Base-by-base conservation (phyloP, 768 basidiomycete genomes). In the Xanthoconium stramineum region DNA sequence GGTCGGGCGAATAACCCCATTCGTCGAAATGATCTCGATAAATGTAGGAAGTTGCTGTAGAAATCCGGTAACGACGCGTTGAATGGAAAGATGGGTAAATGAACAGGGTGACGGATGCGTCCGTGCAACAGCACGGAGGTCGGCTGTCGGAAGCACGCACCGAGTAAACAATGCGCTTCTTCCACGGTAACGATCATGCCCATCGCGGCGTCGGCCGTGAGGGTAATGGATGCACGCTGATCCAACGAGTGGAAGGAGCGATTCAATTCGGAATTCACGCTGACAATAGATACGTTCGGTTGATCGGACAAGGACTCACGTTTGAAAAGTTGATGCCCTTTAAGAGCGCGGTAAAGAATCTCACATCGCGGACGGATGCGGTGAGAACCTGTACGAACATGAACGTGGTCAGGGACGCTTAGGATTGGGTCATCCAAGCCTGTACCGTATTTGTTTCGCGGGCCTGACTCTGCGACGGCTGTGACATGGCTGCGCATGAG, bases 141-240 rank as follows among this genome's bases (percentile, higher is more conserved):
- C 50, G 46, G 48, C 36, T 32, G 57, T 29, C 32, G 8, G 32
- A 42, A 10, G 49, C 47, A 72, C 78, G 58, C 65, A 91, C 94
- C 94, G 30, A 89, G 76, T 8, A 96, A 75, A 1, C 88, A 85
- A 36, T 88, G 80, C 2, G 89, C 84, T 69, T 97, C 94, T 73
- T 98, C 93, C 11, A 92, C 93, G 19, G 83, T 82, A 30, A 97
- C 80, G 13, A 82, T 82, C 59, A 97, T 73, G 1, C 93, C 94
- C 39, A 97, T 69, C 2, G 91, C 94, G 30, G 77, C 75, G 40
- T 62, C 68, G 17, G 80, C 75, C 24, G 83, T 80, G n/a, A 94
- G 78, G 13, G 80, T 84, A 43, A 97, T 75, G 1, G 83, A 88
- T 15, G 90, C 94, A 59, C 85, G 80, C 89, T 91, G 62, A 38